These are phyloP conservation scores for Entomortierella beljakovae DNA, from an alignment of 192 early-diverging fungal species.

Conservation along the genomic window DNA sequence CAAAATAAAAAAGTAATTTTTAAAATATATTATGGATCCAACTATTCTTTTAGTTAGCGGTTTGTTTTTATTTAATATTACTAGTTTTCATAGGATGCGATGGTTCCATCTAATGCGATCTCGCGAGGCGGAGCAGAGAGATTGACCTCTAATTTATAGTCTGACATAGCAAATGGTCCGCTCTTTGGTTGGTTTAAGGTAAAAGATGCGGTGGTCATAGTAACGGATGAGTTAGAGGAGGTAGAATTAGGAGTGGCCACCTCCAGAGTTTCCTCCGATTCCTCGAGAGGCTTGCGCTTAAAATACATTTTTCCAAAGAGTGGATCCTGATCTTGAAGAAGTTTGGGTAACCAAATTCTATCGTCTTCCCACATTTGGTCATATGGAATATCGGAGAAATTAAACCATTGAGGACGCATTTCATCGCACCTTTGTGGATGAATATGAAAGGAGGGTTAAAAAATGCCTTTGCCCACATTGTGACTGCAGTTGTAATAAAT, in stretches of 20 bases:
- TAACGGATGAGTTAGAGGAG: constrained; percentile 9
- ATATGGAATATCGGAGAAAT: constrained; percentile 66
- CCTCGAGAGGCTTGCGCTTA: constrained; percentile 24
- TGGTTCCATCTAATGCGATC: constrained; percentile 30
- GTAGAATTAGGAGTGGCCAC: background rate
- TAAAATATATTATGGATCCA: too few relatives aligned
- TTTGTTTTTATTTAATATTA: background rate
- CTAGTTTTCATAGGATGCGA: constrained; percentile 41
- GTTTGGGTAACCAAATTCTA: constrained; percentile 69
- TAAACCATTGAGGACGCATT: constrained; percentile 82
- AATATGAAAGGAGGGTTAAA: background rate
- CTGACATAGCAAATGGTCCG: constrained; percentile 35
- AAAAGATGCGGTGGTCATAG: constrained; percentile 30
- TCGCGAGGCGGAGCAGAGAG: constrained; percentile 14
- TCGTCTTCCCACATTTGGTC: constrained; percentile 83
- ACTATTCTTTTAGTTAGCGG: too few relatives aligned
- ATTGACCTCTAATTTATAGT: constrained; percentile 17
- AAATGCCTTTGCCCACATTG: too few relatives aligned
- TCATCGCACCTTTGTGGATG: constrained; percentile 78
- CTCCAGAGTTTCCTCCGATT: background rate
- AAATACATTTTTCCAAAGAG: constrained; percentile 45
- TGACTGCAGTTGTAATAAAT: too few relatives aligned
- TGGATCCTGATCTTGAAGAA: constrained; percentile 39
- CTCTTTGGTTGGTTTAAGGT: constrained; percentile 26
- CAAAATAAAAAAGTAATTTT: too few relatives aligned